Percentiles rank a stretch among this genome's conserved stretches.
Evolutionary conservation across 805 yeast genomes (phyloP).

Genomic region (Lipomyces starkeyi): DNA sequence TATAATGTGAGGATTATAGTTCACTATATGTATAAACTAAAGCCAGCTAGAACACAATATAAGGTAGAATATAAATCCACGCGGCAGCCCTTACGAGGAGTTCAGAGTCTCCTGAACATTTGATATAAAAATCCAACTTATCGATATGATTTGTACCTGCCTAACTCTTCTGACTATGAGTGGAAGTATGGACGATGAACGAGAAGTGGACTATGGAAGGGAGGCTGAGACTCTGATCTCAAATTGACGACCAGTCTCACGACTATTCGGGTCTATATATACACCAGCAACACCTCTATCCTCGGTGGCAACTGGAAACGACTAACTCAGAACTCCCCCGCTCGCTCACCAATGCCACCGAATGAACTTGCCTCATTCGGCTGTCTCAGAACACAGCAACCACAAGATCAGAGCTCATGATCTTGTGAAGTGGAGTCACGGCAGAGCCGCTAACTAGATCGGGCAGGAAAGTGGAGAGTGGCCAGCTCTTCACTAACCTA

Average conservation of each 20-base stretch:
- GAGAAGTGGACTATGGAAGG: too few relatives aligned
- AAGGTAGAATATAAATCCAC: too few relatives aligned
- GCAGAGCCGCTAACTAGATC: constrained; percentile 6
- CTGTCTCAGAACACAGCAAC: constrained; percentile 8
- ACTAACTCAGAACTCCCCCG: not conserved
- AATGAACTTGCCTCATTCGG: constrained; percentile 1
- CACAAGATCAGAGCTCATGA: constrained; percentile 10
- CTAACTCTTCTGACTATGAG: too few relatives aligned
- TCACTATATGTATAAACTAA: not conserved
- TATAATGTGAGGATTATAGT: constrained; percentile 3
- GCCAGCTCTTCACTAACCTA: constrained; percentile 8
- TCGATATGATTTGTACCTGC: too few relatives aligned
- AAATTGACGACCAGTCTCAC: not conserved
- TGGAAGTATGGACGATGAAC: not conserved
- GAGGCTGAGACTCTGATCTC: not conserved
- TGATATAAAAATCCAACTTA: too few relatives aligned
- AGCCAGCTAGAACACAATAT: constrained; percentile 1
- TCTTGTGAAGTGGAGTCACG: constrained; percentile 6
- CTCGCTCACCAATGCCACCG: not conserved
- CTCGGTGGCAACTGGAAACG: not conserved
- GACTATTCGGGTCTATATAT: not conserved
- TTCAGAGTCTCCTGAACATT: too few relatives aligned
- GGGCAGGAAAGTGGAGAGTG: constrained; percentile 1
- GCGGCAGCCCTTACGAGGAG: too few relatives aligned
- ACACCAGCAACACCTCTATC: not conserved